Evolutionary conservation across 2,329 filamentous ascomycete genomes (phyloP).

Genomic region (Fusarium buharicum): DNA sequence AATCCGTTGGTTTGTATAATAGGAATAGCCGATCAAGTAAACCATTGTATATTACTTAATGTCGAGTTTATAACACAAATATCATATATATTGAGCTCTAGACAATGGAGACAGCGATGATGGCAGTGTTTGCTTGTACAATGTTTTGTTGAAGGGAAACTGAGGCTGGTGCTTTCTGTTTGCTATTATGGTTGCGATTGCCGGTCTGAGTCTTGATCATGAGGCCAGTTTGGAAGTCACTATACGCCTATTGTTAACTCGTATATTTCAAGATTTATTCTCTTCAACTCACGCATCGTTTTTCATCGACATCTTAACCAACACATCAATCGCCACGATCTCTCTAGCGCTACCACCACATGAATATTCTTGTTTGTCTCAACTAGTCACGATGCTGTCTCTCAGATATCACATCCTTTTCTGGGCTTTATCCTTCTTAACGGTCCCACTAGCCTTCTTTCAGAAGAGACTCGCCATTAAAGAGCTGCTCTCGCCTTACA

Average conservation of each 20-base stretch:
- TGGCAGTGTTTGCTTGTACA: background rate
- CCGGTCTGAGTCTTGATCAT: conserved; percentile 4
- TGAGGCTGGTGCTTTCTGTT: background rate
- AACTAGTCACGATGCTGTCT: conserved; percentile 29
- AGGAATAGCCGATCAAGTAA: conserved; percentile 11
- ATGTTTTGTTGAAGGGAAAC: background rate
- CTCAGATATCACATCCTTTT: conserved; percentile 26
- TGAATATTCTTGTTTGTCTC: background rate
- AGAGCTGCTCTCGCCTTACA: background rate
- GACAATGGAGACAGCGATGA: background rate
- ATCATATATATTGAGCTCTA: background rate
- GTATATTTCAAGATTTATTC: background rate
- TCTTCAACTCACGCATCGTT: background rate
- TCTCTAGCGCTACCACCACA: background rate
- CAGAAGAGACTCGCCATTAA: conserved; percentile 4
- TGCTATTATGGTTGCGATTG: background rate
- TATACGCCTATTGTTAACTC: background rate
- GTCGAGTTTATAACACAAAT: background rate
- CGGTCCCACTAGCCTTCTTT: conserved; percentile 7
- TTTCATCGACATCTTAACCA: background rate
- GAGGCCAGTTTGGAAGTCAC: conserved; percentile 10
- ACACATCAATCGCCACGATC: background rate
- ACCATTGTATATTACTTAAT: conserved; percentile 20
- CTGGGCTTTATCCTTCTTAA: conserved; percentile 33
- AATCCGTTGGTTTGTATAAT: conserved; percentile 29